A percentile compares a stretch with the other conserved stretches of the same genome.
Evolutionary conservation across 495 filamentous ascomycete species (phyloP).

Genomic region (Terfezia boudieri): DNA sequence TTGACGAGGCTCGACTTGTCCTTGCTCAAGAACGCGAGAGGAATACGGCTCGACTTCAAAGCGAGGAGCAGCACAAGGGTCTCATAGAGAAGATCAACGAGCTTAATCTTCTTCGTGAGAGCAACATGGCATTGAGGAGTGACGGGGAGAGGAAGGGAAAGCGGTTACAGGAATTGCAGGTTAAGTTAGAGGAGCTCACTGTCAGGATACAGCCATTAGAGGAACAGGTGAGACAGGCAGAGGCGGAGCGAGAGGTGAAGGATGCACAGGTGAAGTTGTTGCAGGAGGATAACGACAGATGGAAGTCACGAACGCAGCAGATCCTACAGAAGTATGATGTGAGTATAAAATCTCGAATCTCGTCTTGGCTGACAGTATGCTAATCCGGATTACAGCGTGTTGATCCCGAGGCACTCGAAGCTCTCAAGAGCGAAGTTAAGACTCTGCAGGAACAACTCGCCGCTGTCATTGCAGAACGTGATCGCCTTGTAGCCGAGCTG

Average conservation of each 20-base stretch:
- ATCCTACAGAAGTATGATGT: slow-evolving; percentile 82
- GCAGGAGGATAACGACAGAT: slow-evolving; percentile 68
- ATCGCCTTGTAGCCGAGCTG: slow-evolving; percentile 38
- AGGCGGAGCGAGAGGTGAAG: slow-evolving; percentile 53
- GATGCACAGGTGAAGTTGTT: slow-evolving; percentile 70
- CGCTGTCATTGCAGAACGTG: slow-evolving; percentile 45
- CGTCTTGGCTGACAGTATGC: not conserved
- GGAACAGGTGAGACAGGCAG: slow-evolving; percentile 50
- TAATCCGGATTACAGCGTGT: slow-evolving; percentile 28
- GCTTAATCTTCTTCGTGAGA: slow-evolving; percentile 84
- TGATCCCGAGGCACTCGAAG: slow-evolving; percentile 77
- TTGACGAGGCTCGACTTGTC: slow-evolving; percentile 67
- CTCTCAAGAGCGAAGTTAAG: slow-evolving; percentile 41
- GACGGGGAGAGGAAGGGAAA: slow-evolving; percentile 59
- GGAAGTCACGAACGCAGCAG: slow-evolving; percentile 80
- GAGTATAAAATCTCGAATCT: not conserved
- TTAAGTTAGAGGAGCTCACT: slow-evolving; percentile 49
- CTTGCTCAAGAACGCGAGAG: slow-evolving; percentile 66
- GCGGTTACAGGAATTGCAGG: slow-evolving; percentile 47
- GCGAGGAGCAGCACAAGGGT: slow-evolving; percentile 54
- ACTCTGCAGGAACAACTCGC: slow-evolving; percentile 26
- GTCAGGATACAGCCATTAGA: slow-evolving; percentile 64
- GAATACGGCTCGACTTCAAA: slow-evolving; percentile 48
- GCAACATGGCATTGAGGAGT: slow-evolving; percentile 63
- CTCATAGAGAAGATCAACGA: slow-evolving; percentile 85